A percentile compares a stretch with the other conserved stretches of the same genome.
These are phyloP conservation scores for Tuber indicum DNA, from an alignment of 495 filamentous ascomycete species.

Conservation along the genomic window DNA sequence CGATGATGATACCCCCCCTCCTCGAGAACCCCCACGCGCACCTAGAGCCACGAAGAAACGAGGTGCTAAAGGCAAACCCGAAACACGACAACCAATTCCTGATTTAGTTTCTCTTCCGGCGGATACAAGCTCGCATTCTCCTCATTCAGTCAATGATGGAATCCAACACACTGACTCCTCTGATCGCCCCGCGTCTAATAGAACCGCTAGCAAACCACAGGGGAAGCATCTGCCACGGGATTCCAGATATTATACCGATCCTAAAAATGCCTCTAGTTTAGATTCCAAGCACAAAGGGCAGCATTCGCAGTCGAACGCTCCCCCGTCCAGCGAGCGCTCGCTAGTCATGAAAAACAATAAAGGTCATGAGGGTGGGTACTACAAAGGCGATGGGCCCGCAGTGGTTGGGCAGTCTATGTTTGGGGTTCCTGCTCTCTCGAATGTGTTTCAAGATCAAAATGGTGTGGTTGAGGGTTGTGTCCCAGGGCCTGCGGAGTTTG, in stretches of 20 bases:
- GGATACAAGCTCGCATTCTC: conserved; percentile 8
- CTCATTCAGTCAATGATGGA: conserved; percentile 2
- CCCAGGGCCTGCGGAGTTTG: conserved; percentile 27
- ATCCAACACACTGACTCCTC: conserved; percentile 9
- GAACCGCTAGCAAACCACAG: neutral
- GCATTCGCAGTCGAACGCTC: neutral
- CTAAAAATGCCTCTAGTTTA: neutral
- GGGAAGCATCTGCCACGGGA: neutral
- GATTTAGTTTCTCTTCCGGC: neutral
- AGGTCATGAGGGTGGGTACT: conserved; percentile 13
- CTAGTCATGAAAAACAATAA: conserved; percentile 4
- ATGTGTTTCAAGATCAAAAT: neutral
- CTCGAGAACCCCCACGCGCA: conserved; percentile 11
- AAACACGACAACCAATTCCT: neutral
- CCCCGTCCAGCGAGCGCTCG: conserved; percentile 5
- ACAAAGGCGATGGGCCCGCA: neutral
- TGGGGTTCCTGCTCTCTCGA: neutral
- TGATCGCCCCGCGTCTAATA: conserved; percentile 3
- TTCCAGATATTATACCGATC: neutral
- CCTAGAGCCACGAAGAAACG: conserved; percentile 9
- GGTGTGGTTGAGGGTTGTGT: conserved; percentile 6
- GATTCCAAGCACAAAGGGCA: neutral
- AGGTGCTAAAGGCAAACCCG: conserved; percentile 3
- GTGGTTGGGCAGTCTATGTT: conserved; percentile 1
- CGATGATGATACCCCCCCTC: conserved; percentile 9